Conservation (phyloP, 768 basidiomycete genomes). For the Termitomyces sp. region DNA sequence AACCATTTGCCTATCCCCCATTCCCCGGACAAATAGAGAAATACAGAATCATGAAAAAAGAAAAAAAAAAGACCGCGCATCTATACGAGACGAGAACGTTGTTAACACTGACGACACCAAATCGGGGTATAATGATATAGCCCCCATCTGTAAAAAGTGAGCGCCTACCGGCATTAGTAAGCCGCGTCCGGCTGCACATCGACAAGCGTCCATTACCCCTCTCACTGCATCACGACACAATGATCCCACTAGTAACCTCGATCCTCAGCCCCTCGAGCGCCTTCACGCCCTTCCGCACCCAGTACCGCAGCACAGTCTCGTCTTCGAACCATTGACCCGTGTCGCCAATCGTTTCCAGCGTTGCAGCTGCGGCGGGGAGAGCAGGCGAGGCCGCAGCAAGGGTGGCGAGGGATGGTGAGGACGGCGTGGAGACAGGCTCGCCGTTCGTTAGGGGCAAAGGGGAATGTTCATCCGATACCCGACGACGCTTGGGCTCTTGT, state of each 20-base stretch:
- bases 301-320: constrained; percentile 31
- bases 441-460: background rate
- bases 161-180: too few species aligned
- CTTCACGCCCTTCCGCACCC: constrained; percentile 46
- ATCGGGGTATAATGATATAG: background rate
- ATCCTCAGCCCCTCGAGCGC: constrained; percentile 47
- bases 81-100: too few species aligned
- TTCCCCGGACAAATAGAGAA: background rate
- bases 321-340: constrained; percentile 50
- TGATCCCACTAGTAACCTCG: constrained; percentile 36
- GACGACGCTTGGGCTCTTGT: background rate
- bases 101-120: too few species aligned
- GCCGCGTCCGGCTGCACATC: too few species aligned
- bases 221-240: too few species aligned
- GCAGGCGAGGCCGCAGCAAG: background rate
- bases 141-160: background rate
- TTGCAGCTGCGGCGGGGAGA: background rate
- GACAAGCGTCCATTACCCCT: background rate
- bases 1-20: background rate
- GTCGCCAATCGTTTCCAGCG: constrained; percentile 8
- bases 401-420: background rate
- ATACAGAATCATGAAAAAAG: background rate
- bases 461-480: background rate
- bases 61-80: too few species aligned
- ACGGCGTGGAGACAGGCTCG: background rate